Evolutionary conservation across 2,329 filamentous ascomycete genomes (phyloP).

Genomic region (Graphiopsis chlorocephala): DNA sequence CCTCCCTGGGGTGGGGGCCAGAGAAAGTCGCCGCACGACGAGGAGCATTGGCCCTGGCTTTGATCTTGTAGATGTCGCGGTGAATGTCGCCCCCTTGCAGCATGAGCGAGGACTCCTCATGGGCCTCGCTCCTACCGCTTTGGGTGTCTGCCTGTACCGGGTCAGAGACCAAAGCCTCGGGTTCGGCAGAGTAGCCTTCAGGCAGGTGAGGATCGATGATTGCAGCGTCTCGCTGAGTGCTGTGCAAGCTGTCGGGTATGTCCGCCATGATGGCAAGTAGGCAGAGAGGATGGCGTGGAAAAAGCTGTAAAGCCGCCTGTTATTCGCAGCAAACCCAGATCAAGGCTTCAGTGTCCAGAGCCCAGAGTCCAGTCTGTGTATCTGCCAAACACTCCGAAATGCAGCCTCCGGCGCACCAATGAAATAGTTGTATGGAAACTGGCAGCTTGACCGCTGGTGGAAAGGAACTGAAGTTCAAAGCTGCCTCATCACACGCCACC

Average conservation of each 20-base stretch:
- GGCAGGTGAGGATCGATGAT: constrained; percentile 36
- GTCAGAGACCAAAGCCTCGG: constrained; percentile 28
- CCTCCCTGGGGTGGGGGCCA: constrained; percentile 32
- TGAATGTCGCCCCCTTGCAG: constrained; percentile 77
- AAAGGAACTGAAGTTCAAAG: constrained; percentile 3
- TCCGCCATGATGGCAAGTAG: constrained; percentile 22
- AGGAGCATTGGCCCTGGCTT: constrained; percentile 52
- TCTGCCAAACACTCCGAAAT: neutral
- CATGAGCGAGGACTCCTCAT: constrained; percentile 65
- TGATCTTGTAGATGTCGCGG: constrained; percentile 72
- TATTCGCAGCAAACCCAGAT: neutral
- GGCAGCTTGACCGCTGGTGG: neutral
- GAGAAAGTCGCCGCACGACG: constrained; percentile 67
- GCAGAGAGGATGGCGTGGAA: neutral
- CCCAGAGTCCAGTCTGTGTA: neutral
- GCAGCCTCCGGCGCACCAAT: neutral
- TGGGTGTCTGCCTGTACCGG: constrained; percentile 6
- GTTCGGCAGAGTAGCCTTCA: constrained; percentile 34
- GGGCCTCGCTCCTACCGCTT: constrained; percentile 14
- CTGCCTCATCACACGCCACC: neutral
- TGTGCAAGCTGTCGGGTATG: constrained; percentile 23
- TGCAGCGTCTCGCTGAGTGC: constrained; percentile 27
- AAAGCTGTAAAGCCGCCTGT: neutral
- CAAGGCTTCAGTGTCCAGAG: neutral
- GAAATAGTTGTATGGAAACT: neutral